Base-by-base conservation (phyloP, 2,329 filamentous ascomycete species). In the Aspergillus quadrilineatus region DNA sequence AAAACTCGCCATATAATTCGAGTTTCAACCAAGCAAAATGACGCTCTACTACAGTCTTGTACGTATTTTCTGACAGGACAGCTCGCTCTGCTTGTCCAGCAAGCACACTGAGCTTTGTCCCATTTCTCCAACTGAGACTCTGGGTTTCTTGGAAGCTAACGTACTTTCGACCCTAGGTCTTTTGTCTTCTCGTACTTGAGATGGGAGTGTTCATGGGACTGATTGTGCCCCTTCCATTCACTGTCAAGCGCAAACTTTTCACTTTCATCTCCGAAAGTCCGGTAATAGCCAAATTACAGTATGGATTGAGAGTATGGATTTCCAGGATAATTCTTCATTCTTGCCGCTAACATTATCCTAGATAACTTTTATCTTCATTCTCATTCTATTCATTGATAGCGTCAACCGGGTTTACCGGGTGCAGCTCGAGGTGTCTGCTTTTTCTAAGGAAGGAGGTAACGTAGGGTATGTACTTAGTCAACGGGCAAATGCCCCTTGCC, bases 281-380 rank as follows among this genome's bases (percentile, higher is more conserved):
- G 4, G 70, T 88, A 45, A 84, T 99, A 57, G 94, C 92, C 41
- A 97, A 97, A 75, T 75, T 97, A 63, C 93, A 97, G 81, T 97
- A 99, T 80, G 93, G 92, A 69, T 83, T 99, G 79, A 97, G 97
- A 84, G 85, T 86, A 75, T 29, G 71, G 26, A 46, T 26, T 10
- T 32, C 7, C 22, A 22, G 22, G n/a, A 6, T 9, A 5, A 8
- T 42, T 2, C n/a, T 32, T n/a, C n/a, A 10, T 14, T 10, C 12
- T 29, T 12, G 14, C 6, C 17, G 22, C 50, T 63, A 29, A 63
- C 36, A 29, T 12, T 42, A 22, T 60, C 22, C 43, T 26, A 88
- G 85, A 99, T 99, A 56, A 96, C 92, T 2, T 99, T 99, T 74
- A 93, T 99, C 73, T 99, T 99, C 80, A 97, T 99, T 70, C 82